Base-by-base conservation (phyloP, 2,329 filamentous ascomycete genomes). In the Hortaea werneckii region DNA sequence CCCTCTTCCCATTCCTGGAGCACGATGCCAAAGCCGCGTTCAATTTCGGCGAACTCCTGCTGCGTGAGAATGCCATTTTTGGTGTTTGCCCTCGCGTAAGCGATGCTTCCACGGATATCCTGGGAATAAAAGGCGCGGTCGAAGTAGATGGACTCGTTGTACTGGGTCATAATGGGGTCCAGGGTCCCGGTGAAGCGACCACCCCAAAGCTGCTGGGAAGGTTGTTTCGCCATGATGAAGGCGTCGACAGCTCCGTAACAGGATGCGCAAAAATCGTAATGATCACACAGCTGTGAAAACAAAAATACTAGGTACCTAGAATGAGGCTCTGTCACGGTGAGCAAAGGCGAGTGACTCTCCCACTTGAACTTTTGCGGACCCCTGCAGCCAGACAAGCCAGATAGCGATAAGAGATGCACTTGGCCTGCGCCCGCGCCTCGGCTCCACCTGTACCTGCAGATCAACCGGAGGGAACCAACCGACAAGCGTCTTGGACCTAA, bases 91-190 rank as follows among this genome's bases (percentile, higher is more conserved):
- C 85, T 75, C 44, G 87, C 87, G 63, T 85, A 94, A 9, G 87
- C 86, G 54, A 94, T 85, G 48, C 77, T 82, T 54, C 87, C 87
- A 8, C 77, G 75, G 57, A 94, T 88, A 58, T 94, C 87, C 64
- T 92, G 78, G 50, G 80, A 79, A 70, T 87, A 86, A 58, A 94
- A 81, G 44, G 75, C 73, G 54, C 81, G 79, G 67, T 94, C 87
- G 67, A 84, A 89, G 62, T 78, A 79, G 56, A 94, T 83, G 44
- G 78, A 83, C 58, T 82, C 81, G 65, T 94, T 94, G 73, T 90
- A 94, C 54, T 83, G 75, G 50, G 81, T 76, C 87, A 94, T 94
- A 43, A 94, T 76, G 44, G 87, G 85, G 67, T 94, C 86, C 55
- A 90, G 79, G 56, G 78, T 83, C 71, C 86, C 76, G 52, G 77